Evolutionary conservation across 257 asterid genomes (phyloP).

Genomic region (Verbena officinalis): DNA sequence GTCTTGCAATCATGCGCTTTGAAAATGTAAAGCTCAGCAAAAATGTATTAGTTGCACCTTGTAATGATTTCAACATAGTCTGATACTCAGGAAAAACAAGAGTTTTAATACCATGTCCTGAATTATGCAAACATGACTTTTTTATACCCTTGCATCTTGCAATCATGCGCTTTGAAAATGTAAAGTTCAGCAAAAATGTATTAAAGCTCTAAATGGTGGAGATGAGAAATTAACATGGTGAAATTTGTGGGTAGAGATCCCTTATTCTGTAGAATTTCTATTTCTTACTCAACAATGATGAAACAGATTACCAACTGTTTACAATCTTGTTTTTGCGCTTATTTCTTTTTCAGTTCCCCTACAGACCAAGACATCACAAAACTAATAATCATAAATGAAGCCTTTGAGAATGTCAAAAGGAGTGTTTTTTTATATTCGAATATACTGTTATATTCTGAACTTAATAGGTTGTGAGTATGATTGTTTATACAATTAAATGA

Average conservation of each 20-base stretch:
- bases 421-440: neutral
- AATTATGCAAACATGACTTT: neutral
- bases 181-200: neutral
- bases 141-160: slow-evolving; percentile 9
- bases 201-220: slow-evolving; percentile 1
- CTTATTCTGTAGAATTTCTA: neutral
- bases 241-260: slow-evolving; percentile 8
- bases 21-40: neutral
- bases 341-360: neutral
- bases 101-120: neutral
- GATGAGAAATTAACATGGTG: neutral
- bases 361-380: neutral
- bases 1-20: slow-evolving; percentile 1
- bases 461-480: slow-evolving; percentile 11
- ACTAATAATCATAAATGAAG: slow-evolving; percentile 1
- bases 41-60: neutral
- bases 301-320: neutral
- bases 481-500: slow-evolving; percentile 12
- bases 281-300: neutral
- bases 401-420: neutral
- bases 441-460: neutral
- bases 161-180: neutral
- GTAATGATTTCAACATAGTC: neutral
- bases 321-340: neutral
- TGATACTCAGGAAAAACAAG: slow-evolving; percentile 1